Evolutionary conservation across 2,329 filamentous ascomycete species (phyloP), one percentile per base, ranked within the genome.

Genomic region (Fonsecaea monophora): DNA sequence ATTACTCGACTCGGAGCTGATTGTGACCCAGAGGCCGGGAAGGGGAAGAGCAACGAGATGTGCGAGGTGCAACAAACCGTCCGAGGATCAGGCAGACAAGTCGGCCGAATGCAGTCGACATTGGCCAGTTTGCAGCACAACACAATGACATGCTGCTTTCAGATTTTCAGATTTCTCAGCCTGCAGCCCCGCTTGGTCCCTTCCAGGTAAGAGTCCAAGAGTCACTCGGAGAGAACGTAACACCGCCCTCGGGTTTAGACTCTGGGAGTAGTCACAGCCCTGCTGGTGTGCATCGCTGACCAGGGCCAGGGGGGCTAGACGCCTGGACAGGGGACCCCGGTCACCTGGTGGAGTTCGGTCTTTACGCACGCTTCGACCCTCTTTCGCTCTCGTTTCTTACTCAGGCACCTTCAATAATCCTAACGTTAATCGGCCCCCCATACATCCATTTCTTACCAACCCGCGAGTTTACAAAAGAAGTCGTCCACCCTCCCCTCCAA

Each of bases 401-500:
- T 68, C 63, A 69, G 68, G 67, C 67, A 67, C 64, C 60, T 60
- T 61, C 67, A 60, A 66, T 67, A 56, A 60, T 62, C 66, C 40
- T 57, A 64, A 65, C 58, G 58, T 68, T 53, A 61, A 60, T 53
- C 54, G 55, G 55, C 32, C 59, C 45, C 18, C 64, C 48, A 64
- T 37, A 12, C 45, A 48, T 35, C 25, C 21, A 53, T 62, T 48
- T 68, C 62, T 68, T 55, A 66, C 65, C 62, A 59, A 45, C 64
- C 64, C 42, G n/a, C 53, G 45, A 58, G 60, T 70, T 66, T 70
- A 70, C 68, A 70, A 70, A 70, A 70, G 66, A 62, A 67, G 56
- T 63, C 62, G 63, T 60, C 53, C 53, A 64, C 63, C 68, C 68
- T 62, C 65, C 40, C 35, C 53, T 60, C 53, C 55, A 55, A 42